Evolutionary conservation across 768 basidiomycete species (phyloP).

Genomic region (Suillus cothurnatus): DNA sequence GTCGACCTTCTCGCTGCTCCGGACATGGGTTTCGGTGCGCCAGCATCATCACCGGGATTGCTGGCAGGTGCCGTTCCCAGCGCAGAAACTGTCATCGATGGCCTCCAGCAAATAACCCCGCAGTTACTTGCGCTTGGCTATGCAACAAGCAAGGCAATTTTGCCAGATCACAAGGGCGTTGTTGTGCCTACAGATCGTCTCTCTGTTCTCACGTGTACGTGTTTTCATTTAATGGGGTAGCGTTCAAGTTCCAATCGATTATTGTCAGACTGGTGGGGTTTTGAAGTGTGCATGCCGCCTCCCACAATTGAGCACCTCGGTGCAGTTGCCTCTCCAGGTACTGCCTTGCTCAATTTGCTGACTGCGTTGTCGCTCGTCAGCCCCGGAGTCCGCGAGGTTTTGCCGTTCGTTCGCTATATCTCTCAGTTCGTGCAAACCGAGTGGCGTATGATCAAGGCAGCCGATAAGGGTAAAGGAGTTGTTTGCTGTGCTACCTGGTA

Average conservation of each 20-base stretch:
- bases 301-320: conserved; percentile 63
- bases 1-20: conserved; percentile 61
- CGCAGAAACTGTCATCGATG: conserved; percentile 68
- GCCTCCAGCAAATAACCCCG: conserved; percentile 71
- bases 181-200: conserved; percentile 78
- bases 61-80: conserved; percentile 79
- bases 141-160: conserved; percentile 65
- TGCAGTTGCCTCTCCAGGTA: conserved; percentile 60
- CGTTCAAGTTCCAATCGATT: conserved; percentile 12
- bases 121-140: conserved; percentile 78
- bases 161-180: conserved; percentile 69
- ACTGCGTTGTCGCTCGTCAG: conserved; percentile 70
- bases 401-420: conserved; percentile 85
- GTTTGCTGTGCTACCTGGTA: conserved; percentile 91
- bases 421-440: conserved; percentile 79
- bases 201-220: conserved; percentile 77
- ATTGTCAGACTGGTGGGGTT: conserved; percentile 84
- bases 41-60: conserved; percentile 66
- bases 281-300: conserved; percentile 76
- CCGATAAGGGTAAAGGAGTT: conserved; percentile 75
- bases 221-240: background rate
- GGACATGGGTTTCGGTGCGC: conserved; percentile 72
- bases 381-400: conserved; percentile 77
- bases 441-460: conserved; percentile 60
- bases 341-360: conserved; percentile 69